Base-by-base conservation (phyloP, 2,329 filamentous ascomycete genomes). In the Mycosphaerella sp. region DNA sequence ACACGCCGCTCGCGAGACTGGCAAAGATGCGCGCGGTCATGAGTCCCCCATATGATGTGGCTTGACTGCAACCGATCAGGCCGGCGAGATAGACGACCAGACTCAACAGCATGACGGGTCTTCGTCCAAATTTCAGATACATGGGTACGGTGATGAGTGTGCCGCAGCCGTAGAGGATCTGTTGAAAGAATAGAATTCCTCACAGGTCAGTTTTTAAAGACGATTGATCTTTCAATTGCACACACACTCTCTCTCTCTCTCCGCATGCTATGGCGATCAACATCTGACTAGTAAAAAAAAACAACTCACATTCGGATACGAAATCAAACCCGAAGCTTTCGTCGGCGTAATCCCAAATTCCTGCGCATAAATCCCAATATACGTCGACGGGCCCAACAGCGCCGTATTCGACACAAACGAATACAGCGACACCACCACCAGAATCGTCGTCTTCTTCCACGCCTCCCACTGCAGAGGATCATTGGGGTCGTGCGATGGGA, bases 401-500 rank as follows among this genome's bases (percentile, higher is more conserved):
- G 80, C 73, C 2, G 78, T 76, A 64, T 81, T 82, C 1, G 79
- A 79, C 26, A 83, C 72, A 64, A 83, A 83, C 0, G 79, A 82
- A 61, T 82, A 83, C 1, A 76, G 57, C 3, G 78, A 76, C 57
- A 76, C 76, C 47, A 80, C 73, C 36, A 79, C 64, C 8, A 83
- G 69, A 45, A 84, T 83, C 63, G 75, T 71, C 1, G 72, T 76
- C 66, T 83, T 83, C 70, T 81, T 83, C 60, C 69, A 73, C 29
- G 67, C 70, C 1, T 77, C 64, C 81, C 80, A 83, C 72, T 80
- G 47, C 8, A 53, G 29, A 26, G 80, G 80, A 63, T 83, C 80
- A 55, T 83, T 83, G 1, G 80, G 80, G 60, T 83, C 80, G 51
- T 81, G 76, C 1, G 80, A 78, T 1, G 81, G 80, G 0, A 83